Percentiles rank a stretch among this genome's conserved stretches.
Evolutionary conservation across 140 eudicot genomes (phyloP).

Genomic region (Stevia rebaudiana): DNA sequence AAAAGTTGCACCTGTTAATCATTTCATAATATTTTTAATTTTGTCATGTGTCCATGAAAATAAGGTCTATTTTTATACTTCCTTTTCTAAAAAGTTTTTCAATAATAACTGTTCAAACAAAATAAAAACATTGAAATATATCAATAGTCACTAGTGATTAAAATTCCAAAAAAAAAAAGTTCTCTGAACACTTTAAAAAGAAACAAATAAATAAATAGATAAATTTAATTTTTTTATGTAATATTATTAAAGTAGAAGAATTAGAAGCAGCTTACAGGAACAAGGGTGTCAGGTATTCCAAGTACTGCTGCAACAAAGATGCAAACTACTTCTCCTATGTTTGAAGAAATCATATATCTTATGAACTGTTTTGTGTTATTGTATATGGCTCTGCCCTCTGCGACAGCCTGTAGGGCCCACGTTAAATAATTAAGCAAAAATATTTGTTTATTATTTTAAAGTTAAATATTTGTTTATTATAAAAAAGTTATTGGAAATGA

Average conservation of each 20-base stretch:
- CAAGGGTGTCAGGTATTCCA: slow-evolving; percentile 98
- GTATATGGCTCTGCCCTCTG: slow-evolving; percentile 99
- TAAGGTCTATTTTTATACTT: too few species aligned
- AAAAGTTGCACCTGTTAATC: slow-evolving; percentile 79
- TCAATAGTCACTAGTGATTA: neutral
- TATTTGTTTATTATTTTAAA: neutral
- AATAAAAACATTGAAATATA: neutral
- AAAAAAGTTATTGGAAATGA: slow-evolving; percentile 8
- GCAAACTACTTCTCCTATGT: slow-evolving; percentile 99
- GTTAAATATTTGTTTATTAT: slow-evolving; percentile 5
- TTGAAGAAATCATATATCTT: slow-evolving; percentile 98
- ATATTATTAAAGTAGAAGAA: neutral
- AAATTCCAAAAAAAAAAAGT: too few species aligned
- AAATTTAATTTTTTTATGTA: neutral
- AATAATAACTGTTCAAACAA: neutral
- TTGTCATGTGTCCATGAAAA: too few species aligned
- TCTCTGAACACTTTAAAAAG: too few species aligned
- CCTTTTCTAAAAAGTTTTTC: neutral
- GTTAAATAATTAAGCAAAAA: neutral
- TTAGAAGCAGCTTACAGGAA: slow-evolving; percentile 64
- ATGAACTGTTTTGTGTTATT: slow-evolving; percentile 97
- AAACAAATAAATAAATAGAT: too few species aligned
- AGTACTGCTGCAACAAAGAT: slow-evolving; percentile 98
- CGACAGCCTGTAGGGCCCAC: slow-evolving; percentile 73
- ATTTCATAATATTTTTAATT: neutral